Conservation (phyloP, 805 yeast genomes). For the Metschnikowia cubensis region DNA sequence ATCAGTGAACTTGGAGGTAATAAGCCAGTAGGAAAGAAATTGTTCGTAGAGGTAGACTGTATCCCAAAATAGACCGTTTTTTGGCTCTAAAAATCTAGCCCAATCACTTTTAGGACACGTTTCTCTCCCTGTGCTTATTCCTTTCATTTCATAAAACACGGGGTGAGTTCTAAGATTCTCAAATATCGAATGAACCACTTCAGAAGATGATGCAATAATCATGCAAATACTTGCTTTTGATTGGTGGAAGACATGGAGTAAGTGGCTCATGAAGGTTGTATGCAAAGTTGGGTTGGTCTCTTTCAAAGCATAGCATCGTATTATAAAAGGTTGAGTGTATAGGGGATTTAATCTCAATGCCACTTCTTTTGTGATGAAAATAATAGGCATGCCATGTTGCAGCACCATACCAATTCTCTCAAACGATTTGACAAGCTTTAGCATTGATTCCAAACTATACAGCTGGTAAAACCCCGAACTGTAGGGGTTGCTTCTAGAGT, state of each 20-base stretch:
- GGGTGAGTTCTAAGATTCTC: slow-evolving; percentile 20
- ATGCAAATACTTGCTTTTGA: slow-evolving; percentile 38
- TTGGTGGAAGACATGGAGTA: slow-evolving; percentile 37
- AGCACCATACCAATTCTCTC: background rate
- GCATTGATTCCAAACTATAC: background rate
- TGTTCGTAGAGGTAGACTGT: slow-evolving; percentile 52
- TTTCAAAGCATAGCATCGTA: slow-evolving; percentile 2
- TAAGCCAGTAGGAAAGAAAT: slow-evolving; percentile 60
- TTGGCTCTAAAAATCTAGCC: background rate
- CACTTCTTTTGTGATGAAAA: background rate
- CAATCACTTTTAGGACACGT: background rate
- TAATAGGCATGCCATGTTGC: background rate
- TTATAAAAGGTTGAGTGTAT: slow-evolving; percentile 4
- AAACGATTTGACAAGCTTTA: background rate
- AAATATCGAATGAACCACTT: slow-evolving; percentile 31
- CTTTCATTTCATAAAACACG: slow-evolving; percentile 16
- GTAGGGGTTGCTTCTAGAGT: background rate
- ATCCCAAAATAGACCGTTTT: slow-evolving; percentile 26
- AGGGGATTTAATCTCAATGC: background rate
- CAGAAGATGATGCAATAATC: slow-evolving; percentile 39
- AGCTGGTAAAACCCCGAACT: background rate
- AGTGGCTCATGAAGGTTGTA: slow-evolving; percentile 20
- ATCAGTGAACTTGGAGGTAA: slow-evolving; percentile 64
- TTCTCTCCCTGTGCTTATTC: slow-evolving; percentile 1
- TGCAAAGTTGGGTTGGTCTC: slow-evolving; percentile 10